Percentiles rank a stretch among this genome's conserved stretches.
Evolutionary conservation across 2,329 filamentous ascomycete species (phyloP).

Genomic region (Lecanosticta acicola): DNA sequence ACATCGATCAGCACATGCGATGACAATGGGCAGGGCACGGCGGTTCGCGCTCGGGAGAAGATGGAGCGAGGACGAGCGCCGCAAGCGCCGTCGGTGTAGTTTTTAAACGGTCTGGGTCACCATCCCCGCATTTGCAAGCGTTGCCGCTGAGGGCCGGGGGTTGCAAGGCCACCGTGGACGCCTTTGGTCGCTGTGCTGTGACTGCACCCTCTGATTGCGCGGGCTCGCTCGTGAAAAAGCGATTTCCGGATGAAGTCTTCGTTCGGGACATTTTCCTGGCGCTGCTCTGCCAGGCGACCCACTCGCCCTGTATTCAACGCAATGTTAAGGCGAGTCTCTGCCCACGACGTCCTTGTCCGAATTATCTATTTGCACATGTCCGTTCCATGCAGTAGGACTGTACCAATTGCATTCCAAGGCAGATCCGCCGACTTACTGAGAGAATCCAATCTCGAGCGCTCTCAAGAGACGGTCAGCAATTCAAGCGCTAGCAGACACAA

Average conservation of each 20-base stretch:
- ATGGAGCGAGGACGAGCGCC: slow-evolving; percentile 5
- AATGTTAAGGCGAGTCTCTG: neutral
- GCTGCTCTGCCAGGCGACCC: slow-evolving; percentile 1
- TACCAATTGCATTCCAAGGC: too few relatives aligned
- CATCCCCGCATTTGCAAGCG: neutral
- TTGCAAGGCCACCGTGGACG: too few relatives aligned
- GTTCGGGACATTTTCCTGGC: slow-evolving; percentile 9
- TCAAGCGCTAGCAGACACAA: slow-evolving; percentile 11
- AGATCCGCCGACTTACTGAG: too few relatives aligned
- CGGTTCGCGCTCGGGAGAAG: slow-evolving; percentile 12
- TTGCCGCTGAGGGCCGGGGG: too few relatives aligned
- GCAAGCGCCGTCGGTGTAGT: neutral
- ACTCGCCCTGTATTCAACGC: neutral
- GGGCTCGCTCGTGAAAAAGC: neutral
- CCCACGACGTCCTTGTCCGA: neutral
- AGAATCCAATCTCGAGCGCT: too few relatives aligned
- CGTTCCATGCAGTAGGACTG: too few relatives aligned
- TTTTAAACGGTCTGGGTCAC: slow-evolving; percentile 1
- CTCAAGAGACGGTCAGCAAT: too few relatives aligned
- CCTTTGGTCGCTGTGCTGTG: too few relatives aligned
- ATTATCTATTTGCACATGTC: neutral
- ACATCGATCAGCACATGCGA: slow-evolving; percentile 5
- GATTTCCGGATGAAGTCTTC: slow-evolving; percentile 2
- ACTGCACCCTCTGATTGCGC: too few relatives aligned
- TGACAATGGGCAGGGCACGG: neutral